Evolutionary conservation across 805 yeast species (phyloP).

Genomic region (Monosporozyma aquatica): DNA sequence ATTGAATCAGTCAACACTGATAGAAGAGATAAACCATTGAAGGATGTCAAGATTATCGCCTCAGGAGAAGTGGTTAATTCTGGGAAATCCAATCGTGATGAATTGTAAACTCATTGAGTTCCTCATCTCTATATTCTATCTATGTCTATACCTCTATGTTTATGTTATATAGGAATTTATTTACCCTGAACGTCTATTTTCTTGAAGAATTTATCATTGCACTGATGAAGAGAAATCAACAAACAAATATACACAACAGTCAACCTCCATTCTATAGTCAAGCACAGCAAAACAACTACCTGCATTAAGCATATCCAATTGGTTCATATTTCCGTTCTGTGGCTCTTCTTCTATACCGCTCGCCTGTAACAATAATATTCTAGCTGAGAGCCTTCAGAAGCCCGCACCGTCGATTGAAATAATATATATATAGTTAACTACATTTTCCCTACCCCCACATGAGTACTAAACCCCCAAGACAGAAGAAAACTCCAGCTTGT

Average conservation of each 20-base stretch:
- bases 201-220: neutral
- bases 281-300: neutral
- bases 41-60: conserved; percentile 53
- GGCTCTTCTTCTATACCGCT: too few species aligned
- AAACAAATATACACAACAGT: neutral
- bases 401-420: neutral
- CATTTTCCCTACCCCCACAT: neutral
- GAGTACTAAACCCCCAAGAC: neutral
- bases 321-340: too few species aligned
- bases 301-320: neutral
- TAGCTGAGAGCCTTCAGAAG: too few species aligned
- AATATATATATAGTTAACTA: neutral
- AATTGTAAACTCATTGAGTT: neutral
- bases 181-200: conserved; percentile 3
- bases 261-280: too few species aligned
- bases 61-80: conserved; percentile 40
- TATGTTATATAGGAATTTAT: neutral
- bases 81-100: neutral
- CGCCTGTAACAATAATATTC: too few species aligned
- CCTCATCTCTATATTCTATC: neutral
- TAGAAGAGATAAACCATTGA: conserved; percentile 62
- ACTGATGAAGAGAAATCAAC: neutral
- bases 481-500: conserved; percentile 30
- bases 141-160: neutral
- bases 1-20: conserved; percentile 67